Percentiles rank a stretch among this genome's conserved stretches.
Evolutionary conservation across 306 rosid genomes (phyloP).

Genomic region (Vicia villosa): DNA sequence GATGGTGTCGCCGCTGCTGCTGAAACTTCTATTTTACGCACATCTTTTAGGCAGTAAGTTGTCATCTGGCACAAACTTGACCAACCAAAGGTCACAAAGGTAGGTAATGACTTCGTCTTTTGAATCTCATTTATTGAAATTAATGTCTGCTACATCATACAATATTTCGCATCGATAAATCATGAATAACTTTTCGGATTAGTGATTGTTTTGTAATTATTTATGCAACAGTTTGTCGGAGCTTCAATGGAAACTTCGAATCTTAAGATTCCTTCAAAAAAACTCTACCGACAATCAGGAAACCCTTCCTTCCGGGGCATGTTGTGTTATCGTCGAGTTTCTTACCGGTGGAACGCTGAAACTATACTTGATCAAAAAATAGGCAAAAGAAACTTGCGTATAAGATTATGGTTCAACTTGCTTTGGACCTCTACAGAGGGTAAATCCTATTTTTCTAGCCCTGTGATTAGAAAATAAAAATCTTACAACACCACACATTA

Average conservation of each 20-base stretch:
- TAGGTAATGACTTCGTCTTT: conserved; percentile 44
- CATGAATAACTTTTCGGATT: background rate
- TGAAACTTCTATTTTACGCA: conserved; percentile 73
- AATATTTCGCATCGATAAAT: too few species aligned
- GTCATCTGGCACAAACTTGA: conserved; percentile 97
- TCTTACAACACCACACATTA: too few species aligned
- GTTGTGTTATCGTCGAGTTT: conserved; percentile 83
- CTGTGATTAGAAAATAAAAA: too few species aligned
- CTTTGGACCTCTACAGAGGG: too few species aligned
- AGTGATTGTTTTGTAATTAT: conserved; percentile 11
- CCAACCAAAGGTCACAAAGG: conserved; percentile 89
- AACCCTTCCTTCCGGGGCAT: conserved; percentile 67
- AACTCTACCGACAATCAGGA: conserved; percentile 36
- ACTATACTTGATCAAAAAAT: conserved; percentile 59
- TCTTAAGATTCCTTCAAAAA: conserved; percentile 66
- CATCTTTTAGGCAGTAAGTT: conserved; percentile 90
- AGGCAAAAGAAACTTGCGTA: too few species aligned
- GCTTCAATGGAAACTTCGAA: conserved; percentile 75
- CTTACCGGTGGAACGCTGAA: conserved; percentile 80
- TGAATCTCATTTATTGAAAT: conserved; percentile 27
- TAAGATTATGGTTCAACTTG: too few species aligned
- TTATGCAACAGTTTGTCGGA: conserved; percentile 59
- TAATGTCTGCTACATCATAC: background rate
- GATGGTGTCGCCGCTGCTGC: conserved; percentile 68
- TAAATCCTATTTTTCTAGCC: too few species aligned